phyloP scores from a whole-genome alignment of 106 monocot species.

The Vanilla planifolia region DNA sequence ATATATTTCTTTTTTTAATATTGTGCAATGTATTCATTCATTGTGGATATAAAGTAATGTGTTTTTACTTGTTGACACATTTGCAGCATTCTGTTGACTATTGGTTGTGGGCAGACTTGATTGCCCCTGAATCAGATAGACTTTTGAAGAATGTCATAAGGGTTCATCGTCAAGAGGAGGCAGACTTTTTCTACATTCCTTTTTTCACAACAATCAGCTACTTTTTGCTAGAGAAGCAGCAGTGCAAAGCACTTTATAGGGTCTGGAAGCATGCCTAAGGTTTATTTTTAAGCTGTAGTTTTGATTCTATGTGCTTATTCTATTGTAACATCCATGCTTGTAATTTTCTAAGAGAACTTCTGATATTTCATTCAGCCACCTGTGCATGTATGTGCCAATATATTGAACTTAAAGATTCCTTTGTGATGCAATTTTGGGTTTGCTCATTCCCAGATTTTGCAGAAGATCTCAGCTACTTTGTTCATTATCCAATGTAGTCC shows the following conservation, averaged over 20 bases:
- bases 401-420: neutral
- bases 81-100: slow-evolving; percentile 93
- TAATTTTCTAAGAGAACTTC: neutral
- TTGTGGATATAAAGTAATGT: neutral
- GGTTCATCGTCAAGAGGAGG: slow-evolving; percentile 79
- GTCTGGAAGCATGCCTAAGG: slow-evolving; percentile 77
- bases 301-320: neutral
- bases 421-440: neutral
- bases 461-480: neutral
- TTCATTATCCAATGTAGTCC: neutral
- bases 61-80: slow-evolving; percentile 1
- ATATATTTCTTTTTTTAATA: neutral
- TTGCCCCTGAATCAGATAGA: slow-evolving; percentile 73
- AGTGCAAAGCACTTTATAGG: slow-evolving; percentile 98
- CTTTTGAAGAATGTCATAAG: slow-evolving; percentile 76
- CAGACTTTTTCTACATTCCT: slow-evolving; percentile 92
- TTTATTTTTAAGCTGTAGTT: slow-evolving; percentile 48
- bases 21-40: neutral
- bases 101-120: slow-evolving; percentile 93
- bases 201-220: slow-evolving; percentile 97
- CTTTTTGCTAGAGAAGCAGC: slow-evolving; percentile 83
- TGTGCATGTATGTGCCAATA: neutral
- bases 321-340: neutral
- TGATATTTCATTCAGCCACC: neutral
- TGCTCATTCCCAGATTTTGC: neutral